Conservation (phyloP, 1,284 basidiomycete genomes). For the Puccinia hordei region DNA sequence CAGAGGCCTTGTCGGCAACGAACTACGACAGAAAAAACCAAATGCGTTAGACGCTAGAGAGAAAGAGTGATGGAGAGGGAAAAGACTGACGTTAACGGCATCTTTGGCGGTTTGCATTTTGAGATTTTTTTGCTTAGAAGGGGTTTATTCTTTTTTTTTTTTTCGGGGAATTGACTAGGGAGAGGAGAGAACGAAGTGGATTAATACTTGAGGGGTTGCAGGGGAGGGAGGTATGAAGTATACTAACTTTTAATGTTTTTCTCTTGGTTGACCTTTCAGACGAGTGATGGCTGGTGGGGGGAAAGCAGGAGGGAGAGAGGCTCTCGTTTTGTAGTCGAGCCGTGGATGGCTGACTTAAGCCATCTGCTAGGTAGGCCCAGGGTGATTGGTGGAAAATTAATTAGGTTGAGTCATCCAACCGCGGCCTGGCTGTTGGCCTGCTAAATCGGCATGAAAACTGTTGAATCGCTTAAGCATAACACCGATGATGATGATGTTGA, state of each 20-base stretch:
- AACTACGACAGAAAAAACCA: constrained; percentile 32
- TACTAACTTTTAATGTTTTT: neutral
- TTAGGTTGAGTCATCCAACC: constrained; percentile 4
- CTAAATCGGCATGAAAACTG: neutral
- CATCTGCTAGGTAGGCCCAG: too few relatives aligned
- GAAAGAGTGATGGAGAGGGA: neutral
- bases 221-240: neutral
- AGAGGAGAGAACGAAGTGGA: neutral
- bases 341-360: too few relatives aligned
- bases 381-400: too few relatives aligned
- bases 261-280: constrained; percentile 15
- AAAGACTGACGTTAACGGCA: constrained; percentile 36
- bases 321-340: constrained; percentile 34
- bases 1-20: constrained; percentile 54
- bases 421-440: neutral
- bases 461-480: constrained; percentile 2
- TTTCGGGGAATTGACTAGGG: neutral
- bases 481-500: neutral
- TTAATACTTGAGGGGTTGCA: neutral
- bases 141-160: too few relatives aligned
- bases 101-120: constrained; percentile 48
- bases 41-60: neutral
- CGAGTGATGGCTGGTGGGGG: constrained; percentile 22
- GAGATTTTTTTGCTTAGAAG: neutral
- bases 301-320: neutral